Percentiles rank a stretch among this genome's conserved stretches.
These are phyloP conservation scores for Tuber magnatum DNA, from an alignment of 495 filamentous ascomycete species.

Conservation along the genomic window DNA sequence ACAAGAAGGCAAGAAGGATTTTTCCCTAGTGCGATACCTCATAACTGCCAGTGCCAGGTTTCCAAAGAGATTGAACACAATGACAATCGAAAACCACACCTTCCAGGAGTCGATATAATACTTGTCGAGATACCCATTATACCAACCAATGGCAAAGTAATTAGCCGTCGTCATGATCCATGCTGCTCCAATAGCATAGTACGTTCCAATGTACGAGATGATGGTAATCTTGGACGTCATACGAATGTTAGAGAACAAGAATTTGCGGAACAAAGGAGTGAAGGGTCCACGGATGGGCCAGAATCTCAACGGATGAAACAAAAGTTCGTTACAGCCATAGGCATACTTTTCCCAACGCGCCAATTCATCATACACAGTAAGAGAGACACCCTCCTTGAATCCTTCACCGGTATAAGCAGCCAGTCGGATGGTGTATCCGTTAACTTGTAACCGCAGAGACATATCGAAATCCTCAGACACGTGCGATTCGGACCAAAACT, in stretches of 20 bases:
- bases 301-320: slow-evolving; percentile 65
- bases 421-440: slow-evolving; percentile 65
- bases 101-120: slow-evolving; percentile 72
- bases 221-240: slow-evolving; percentile 74
- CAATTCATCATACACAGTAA: slow-evolving; percentile 78
- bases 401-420: slow-evolving; percentile 66
- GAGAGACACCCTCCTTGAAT: slow-evolving; percentile 77
- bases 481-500: slow-evolving; percentile 76
- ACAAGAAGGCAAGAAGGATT: slow-evolving; percentile 47
- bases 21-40: slow-evolving; percentile 60
- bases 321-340: slow-evolving; percentile 76
- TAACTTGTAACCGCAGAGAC: slow-evolving; percentile 68
- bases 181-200: slow-evolving; percentile 72
- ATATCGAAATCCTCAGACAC: slow-evolving; percentile 84
- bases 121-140: slow-evolving; percentile 64
- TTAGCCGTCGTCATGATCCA: slow-evolving; percentile 72
- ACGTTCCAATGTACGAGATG: slow-evolving; percentile 78
- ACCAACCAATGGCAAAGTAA: slow-evolving; percentile 73
- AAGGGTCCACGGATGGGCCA: slow-evolving; percentile 63
- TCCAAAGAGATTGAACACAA: slow-evolving; percentile 64
- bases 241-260: slow-evolving; percentile 65
- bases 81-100: slow-evolving; percentile 66
- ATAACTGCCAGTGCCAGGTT: slow-evolving; percentile 60
- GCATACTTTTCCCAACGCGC: slow-evolving; percentile 82
- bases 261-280: slow-evolving; percentile 64